Evolutionary conservation across 192 early-diverging fungal species (phyloP).

Genomic region (Spinellus fusiger): DNA sequence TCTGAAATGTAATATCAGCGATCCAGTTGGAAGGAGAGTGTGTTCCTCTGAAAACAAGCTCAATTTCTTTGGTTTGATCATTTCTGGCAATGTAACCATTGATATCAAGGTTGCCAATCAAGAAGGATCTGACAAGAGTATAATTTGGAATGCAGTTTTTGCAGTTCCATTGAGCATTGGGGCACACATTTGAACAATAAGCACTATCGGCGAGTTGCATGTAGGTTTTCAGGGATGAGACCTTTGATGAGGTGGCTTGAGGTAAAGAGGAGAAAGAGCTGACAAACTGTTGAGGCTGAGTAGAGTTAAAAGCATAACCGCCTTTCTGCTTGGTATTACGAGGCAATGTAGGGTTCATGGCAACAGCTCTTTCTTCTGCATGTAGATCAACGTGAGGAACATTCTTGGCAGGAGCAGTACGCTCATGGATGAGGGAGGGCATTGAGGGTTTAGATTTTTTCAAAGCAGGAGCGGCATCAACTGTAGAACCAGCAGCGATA

Average conservation of each 20-base stretch:
- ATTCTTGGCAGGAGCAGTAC: too few relatives aligned
- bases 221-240: slow-evolving; percentile 1
- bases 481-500: too few relatives aligned
- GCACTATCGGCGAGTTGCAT: slow-evolving; percentile 15
- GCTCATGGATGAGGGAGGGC: too few relatives aligned
- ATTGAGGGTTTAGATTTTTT: too few relatives aligned
- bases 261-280: too few relatives aligned
- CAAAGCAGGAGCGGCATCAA: too few relatives aligned
- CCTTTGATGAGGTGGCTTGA: background rate
- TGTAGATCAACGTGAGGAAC: too few relatives aligned
- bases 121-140: slow-evolving; percentile 8
- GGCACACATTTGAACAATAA: slow-evolving; percentile 12
- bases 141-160: slow-evolving; percentile 8
- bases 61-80: slow-evolving; percentile 10
- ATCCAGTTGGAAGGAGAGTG: slow-evolving; percentile 4
- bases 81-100: slow-evolving; percentile 17
- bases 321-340: too few relatives aligned
- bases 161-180: slow-evolving; percentile 4
- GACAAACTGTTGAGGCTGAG: too few relatives aligned
- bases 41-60: slow-evolving; percentile 13
- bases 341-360: too few relatives aligned
- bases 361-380: too few relatives aligned
- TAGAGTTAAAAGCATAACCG: too few relatives aligned
- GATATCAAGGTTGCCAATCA: slow-evolving; percentile 1
- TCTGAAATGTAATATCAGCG: background rate